Conservation (phyloP, 768 basidiomycete species). For the Tricholoma matsutake region DNA sequence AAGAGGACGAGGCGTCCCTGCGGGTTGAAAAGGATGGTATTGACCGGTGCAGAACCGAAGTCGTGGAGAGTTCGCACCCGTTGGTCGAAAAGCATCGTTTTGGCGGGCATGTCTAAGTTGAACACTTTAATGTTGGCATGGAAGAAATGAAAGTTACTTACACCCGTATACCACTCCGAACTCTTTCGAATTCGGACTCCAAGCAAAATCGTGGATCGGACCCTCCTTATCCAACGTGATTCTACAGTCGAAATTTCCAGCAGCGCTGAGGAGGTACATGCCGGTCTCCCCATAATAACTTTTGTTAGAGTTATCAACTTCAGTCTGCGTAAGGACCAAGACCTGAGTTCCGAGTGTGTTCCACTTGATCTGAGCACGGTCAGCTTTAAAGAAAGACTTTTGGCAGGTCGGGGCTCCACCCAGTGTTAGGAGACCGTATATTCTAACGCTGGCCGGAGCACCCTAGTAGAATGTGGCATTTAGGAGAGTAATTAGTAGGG, state of each 20-base stretch:
- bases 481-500: background rate
- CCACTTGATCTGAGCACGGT: constrained; percentile 93
- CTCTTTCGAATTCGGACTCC: constrained; percentile 97
- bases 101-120: constrained; percentile 86
- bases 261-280: constrained; percentile 86
- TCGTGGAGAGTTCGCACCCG: constrained; percentile 86
- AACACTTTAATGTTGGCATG: constrained; percentile 3
- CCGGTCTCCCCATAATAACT: constrained; percentile 98
- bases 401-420: constrained; percentile 65
- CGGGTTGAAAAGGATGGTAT: constrained; percentile 93
- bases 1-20: constrained; percentile 86
- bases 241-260: constrained; percentile 91
- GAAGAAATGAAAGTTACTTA: constrained; percentile 39
- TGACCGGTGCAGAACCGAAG: constrained; percentile 86
- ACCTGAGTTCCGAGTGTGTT: constrained; percentile 92
- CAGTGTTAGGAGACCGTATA: constrained; percentile 71
- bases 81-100: constrained; percentile 87
- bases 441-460: constrained; percentile 81
- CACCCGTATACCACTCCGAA: constrained; percentile 97
- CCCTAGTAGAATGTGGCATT: constrained; percentile 45
- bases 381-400: constrained; percentile 96
- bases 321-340: constrained; percentile 88
- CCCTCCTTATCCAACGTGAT: constrained; percentile 93
- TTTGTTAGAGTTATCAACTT: constrained; percentile 96
- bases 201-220: constrained; percentile 93